Evolutionary conservation across 2,329 filamentous ascomycete genomes (phyloP).

Genomic region (Leptographium wingfieldii): DNA sequence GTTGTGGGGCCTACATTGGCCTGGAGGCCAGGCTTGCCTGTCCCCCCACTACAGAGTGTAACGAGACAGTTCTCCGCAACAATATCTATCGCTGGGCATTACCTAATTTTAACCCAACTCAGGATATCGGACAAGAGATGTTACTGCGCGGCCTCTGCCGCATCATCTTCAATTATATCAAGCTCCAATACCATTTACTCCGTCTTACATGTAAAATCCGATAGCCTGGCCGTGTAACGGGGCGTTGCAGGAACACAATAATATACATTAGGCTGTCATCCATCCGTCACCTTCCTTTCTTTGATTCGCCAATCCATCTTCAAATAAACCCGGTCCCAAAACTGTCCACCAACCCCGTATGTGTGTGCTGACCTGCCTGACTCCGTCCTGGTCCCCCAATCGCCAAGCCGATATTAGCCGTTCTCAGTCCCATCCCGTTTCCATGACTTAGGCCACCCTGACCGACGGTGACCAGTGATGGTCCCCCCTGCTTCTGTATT

Average conservation of each 20-base stretch:
- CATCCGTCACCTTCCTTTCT: background rate
- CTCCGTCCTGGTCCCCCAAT: slow-evolving; percentile 6
- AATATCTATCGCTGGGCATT: no score
- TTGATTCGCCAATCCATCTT: background rate
- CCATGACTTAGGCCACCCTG: background rate
- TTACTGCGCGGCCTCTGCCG: no score
- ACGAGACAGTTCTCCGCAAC: background rate
- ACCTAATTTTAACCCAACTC: no score
- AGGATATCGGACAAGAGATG: no score
- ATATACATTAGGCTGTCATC: background rate
- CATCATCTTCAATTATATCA: no score
- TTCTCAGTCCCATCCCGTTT: background rate
- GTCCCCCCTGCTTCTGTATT: background rate
- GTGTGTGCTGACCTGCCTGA: slow-evolving; percentile 11
- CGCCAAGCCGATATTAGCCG: background rate
- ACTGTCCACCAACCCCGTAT: slow-evolving; percentile 18
- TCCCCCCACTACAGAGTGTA: background rate
- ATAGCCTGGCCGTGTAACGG: background rate
- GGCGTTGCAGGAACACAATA: background rate
- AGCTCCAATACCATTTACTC: no score
- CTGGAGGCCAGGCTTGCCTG: background rate
- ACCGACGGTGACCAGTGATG: no score
- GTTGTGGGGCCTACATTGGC: background rate
- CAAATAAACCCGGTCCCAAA: slow-evolving; percentile 23
- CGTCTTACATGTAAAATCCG: no score